A percentile compares a stretch with the other conserved stretches of the same genome.
phyloP scores from a whole-genome alignment of 139 green algal species.

The Micractinium conductrix region DNA sequence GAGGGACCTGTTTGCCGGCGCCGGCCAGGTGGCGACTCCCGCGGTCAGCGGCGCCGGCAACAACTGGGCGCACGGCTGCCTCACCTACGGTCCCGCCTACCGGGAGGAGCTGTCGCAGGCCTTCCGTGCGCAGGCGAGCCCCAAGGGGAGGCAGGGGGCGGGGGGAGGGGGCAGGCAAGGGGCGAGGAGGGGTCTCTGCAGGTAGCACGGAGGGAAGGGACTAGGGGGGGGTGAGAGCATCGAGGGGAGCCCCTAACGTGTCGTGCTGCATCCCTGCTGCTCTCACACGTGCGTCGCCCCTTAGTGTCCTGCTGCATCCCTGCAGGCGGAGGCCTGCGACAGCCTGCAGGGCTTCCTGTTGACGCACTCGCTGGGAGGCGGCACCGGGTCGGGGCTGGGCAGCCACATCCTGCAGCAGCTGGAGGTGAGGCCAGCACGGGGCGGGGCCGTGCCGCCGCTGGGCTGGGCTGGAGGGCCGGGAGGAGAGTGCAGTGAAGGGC shows the following conservation, averaged over 20 bases:
- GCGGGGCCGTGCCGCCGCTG: not conserved
- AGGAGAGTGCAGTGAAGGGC: not conserved
- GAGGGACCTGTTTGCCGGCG: constrained; percentile 73
- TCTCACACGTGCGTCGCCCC: not conserved
- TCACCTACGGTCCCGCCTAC: constrained; percentile 81
- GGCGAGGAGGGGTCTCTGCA: too few species aligned
- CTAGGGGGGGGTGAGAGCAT: too few species aligned
- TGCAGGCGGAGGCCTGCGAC: constrained; percentile 72
- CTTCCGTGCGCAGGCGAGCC: constrained; percentile 49
- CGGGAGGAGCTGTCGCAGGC: constrained; percentile 65
- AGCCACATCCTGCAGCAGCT: constrained; percentile 77
- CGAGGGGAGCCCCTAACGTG: too few species aligned
- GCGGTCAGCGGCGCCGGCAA: constrained; percentile 84
- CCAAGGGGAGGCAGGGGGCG: too few species aligned
- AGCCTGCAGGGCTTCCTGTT: constrained; percentile 71
- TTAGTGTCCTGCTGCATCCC: not conserved
- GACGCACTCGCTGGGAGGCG: constrained; percentile 83
- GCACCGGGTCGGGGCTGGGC: constrained; percentile 85
- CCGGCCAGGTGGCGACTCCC: constrained; percentile 74
- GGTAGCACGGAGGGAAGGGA: too few species aligned
- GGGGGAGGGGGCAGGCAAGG: too few species aligned
- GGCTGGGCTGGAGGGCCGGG: too few species aligned
- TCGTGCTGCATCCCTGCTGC: not conserved
- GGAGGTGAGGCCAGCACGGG: constrained; percentile 47
- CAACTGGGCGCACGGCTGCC: constrained; percentile 88